These are phyloP conservation scores for Orbilia oligospora DNA, from an alignment of 2,329 filamentous ascomycete species.

Conservation along the genomic window DNA sequence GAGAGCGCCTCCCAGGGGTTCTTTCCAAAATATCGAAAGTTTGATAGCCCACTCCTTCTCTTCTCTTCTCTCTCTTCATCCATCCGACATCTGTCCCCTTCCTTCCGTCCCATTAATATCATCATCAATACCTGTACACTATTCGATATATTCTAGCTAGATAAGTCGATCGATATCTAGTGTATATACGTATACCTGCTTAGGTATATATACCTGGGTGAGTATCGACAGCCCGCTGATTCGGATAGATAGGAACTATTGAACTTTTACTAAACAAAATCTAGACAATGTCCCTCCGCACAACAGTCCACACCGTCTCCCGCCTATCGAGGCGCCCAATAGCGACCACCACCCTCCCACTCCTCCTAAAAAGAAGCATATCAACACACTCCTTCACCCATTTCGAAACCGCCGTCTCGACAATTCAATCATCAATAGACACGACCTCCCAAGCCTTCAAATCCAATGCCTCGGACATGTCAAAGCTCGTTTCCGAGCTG, in stretches of 20 bases:
- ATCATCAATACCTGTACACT: not conserved
- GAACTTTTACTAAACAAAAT: not conserved
- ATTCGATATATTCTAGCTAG: not conserved
- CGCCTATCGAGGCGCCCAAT: not conserved
- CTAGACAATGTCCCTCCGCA: constrained; percentile 42
- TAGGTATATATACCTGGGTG: too few relatives aligned
- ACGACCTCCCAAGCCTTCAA: constrained; percentile 81
- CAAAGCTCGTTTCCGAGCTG: constrained; percentile 78
- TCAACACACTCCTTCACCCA: constrained; percentile 85
- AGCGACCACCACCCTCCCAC: too few relatives aligned
- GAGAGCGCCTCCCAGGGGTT: constrained; percentile 32
- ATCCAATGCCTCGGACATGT: constrained; percentile 85
- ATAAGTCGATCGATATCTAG: too few relatives aligned
- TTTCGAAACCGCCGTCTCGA: constrained; percentile 86
- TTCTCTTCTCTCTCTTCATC: not conserved
- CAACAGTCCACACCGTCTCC: constrained; percentile 13
- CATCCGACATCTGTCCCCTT: not conserved
- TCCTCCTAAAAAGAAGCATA: constrained; percentile 67
- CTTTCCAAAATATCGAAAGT: not conserved
- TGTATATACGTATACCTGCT: too few relatives aligned
- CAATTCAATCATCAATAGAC: constrained; percentile 83
- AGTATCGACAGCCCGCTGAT: too few relatives aligned
- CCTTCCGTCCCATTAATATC: not conserved
- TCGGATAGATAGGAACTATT: not conserved
- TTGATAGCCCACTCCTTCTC: not conserved